These are phyloP conservation scores for Ophiostoma ips DNA, from an alignment of 2,329 filamentous ascomycete genomes.

Conservation along the genomic window DNA sequence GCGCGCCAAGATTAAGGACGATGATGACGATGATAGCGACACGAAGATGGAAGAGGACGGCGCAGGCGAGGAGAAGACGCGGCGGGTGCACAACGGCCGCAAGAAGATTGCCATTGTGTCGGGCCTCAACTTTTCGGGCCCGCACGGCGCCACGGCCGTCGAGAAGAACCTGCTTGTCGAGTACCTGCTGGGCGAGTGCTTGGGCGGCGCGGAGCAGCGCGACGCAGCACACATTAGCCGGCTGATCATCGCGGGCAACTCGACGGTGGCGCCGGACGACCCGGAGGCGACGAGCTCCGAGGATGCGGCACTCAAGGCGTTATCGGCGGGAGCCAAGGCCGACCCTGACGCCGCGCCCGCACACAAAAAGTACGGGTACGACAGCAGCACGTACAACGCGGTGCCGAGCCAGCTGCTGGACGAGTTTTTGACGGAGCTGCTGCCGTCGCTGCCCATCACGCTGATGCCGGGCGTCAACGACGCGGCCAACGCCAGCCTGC, in stretches of 20 bases:
- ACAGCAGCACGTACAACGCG: slow-evolving; percentile 76
- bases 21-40: slow-evolving; percentile 28
- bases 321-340: slow-evolving; percentile 13
- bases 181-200: slow-evolving; percentile 72
- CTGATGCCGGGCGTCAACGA: slow-evolving; percentile 73
- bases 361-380: slow-evolving; percentile 84
- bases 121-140: slow-evolving; percentile 70
- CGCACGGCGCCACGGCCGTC: slow-evolving; percentile 56
- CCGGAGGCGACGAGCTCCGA: not conserved
- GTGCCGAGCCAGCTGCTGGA: slow-evolving; percentile 74
- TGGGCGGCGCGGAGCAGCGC: slow-evolving; percentile 45
- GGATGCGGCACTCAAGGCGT: slow-evolving; percentile 1
- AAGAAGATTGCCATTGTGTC: slow-evolving; percentile 72
- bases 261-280: slow-evolving; percentile 26
- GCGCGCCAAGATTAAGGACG: slow-evolving; percentile 23
- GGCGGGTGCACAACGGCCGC: slow-evolving; percentile 18
- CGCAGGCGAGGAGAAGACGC: slow-evolving; percentile 21
- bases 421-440: slow-evolving; percentile 62
- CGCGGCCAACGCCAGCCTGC: slow-evolving; percentile 77
- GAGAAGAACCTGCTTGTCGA: slow-evolving; percentile 68
- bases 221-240: slow-evolving; percentile 58
- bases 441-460: slow-evolving; percentile 79
- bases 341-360: slow-evolving; percentile 23
- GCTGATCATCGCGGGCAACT: slow-evolving; percentile 85
- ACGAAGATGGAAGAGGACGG: slow-evolving; percentile 42